Conservation (phyloP, 495 filamentous ascomycete species). For the Annulohypoxylon maeteangense region DNA sequence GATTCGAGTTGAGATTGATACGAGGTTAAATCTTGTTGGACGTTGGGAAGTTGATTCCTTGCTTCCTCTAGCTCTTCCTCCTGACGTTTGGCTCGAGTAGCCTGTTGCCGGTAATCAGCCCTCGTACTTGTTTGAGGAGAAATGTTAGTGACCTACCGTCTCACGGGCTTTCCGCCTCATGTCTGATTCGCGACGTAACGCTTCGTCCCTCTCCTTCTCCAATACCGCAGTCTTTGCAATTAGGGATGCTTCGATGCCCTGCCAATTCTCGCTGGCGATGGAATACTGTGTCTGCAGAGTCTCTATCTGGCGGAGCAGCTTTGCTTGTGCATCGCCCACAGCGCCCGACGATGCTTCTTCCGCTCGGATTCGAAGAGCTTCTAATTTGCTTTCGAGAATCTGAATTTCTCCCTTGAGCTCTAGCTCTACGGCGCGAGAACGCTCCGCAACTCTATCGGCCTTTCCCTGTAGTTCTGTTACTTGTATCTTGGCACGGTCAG, state of each 20-base stretch:
- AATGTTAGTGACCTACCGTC: constrained; percentile 63
- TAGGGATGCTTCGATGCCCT: constrained; percentile 88
- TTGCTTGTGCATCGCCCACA: constrained; percentile 85
- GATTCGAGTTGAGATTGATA: constrained; percentile 71
- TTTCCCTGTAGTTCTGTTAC: constrained; percentile 75
- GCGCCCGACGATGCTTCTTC: constrained; percentile 91
- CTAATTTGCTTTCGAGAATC: constrained; percentile 88
- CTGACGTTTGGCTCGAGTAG: constrained; percentile 74
- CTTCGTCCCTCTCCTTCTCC: constrained; percentile 91
- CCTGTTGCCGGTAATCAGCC: constrained; percentile 59
- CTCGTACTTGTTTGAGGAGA: constrained; percentile 13
- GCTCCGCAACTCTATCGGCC: constrained; percentile 78
- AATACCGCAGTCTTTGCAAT: constrained; percentile 75
- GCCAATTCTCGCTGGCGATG: constrained; percentile 96
- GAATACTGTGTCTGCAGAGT: constrained; percentile 96
- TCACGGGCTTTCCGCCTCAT: constrained; percentile 88
- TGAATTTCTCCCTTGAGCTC: constrained; percentile 87
- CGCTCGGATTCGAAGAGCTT: constrained; percentile 82
- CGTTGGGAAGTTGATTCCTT: constrained; percentile 69
- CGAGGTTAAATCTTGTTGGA: constrained; percentile 65
- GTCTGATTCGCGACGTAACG: constrained; percentile 83
- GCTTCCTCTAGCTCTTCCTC: constrained; percentile 86
- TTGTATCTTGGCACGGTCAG: constrained; percentile 76
- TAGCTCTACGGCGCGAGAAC: constrained; percentile 72
- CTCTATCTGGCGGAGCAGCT: constrained; percentile 92